Evolutionary conservation across 176 grass and related monocot genomes (phyloP), one percentile per base, ranked within the genome.

Genomic region (Dendrocalamus sinicus): DNA sequence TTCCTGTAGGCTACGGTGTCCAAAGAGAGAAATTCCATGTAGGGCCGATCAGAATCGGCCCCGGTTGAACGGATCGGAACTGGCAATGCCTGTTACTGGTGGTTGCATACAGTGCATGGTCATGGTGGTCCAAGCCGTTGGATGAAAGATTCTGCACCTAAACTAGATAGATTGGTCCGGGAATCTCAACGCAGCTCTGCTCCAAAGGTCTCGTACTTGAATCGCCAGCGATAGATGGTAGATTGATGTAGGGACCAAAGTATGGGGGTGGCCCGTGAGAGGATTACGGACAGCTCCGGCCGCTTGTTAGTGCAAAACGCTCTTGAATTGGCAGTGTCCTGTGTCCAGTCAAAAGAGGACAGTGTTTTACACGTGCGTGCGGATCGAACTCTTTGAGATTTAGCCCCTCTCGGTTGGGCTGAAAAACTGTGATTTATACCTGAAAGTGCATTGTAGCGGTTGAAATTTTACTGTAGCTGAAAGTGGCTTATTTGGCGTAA

Each of bases 141-240:
- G 24, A n/a, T 14, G n/a, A 44, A 19, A 83, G 39, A 60, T 83
- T 47, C n/a, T 20, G 16, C 7, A 15, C 51, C 53, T 1, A 71
- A 45, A 47, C 39, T 62, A 63, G 70, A 10, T 44, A 24, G 81
- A 53, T 40, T 39, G 19, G 82, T 41, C 82, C 44, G 46, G 45
- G 9, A 51, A 84, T 84, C 58, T 44, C 22, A 45, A 41, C 0
- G 71, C 58, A 41, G 45, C 59, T 52, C 82, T 84, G 82, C 44
- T 66, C 14, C 59, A 75, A 39, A 84, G 58, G 62, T 83, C 52
- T 60, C 14, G 4, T 73, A 45, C 81, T 60, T 30, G 17, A 48
- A 72, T 48, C 1, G 40, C 68, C 15, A 70, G 79, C 16, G 45
- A 48, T 0, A 5, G 15, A 46, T 47, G 11, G 7, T 9, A 23